phyloP scores from a whole-genome alignment of 2,329 filamentous ascomycete species.

The Kalaharituber pfeilii region DNA sequence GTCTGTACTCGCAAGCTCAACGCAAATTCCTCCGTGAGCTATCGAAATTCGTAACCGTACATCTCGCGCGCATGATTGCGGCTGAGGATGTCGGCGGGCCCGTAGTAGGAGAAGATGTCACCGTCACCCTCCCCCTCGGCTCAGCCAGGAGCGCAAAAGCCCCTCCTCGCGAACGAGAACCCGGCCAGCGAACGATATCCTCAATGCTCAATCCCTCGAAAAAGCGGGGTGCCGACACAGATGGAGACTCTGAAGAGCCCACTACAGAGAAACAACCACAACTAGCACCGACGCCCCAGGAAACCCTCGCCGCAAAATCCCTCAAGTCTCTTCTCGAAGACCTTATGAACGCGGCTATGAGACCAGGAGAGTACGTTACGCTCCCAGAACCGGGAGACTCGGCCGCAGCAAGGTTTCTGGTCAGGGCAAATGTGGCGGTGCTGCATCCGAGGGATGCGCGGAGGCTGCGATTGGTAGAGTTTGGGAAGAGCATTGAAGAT shows the following conservation, averaged over 20 bases:
- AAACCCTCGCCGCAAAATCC: not conserved
- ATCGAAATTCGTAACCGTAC: not conserved
- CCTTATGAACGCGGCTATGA: not conserved
- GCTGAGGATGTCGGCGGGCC: not conserved
- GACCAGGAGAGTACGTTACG: not conserved
- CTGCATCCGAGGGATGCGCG: constrained; percentile 1
- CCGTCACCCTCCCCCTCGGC: not conserved
- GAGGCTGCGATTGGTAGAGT: constrained; percentile 2
- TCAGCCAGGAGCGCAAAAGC: too few species aligned
- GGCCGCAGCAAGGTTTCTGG: constrained; percentile 1
- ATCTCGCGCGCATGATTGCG: not conserved
- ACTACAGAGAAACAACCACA: not conserved
- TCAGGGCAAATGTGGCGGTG: not conserved
- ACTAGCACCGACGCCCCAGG: not conserved
- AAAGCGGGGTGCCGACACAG: not conserved
- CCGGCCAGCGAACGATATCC: not conserved
- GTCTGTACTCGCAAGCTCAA: not conserved
- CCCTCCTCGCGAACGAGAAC: not conserved
- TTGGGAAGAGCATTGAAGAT: constrained; percentile 1
- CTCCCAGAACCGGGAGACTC: not conserved
- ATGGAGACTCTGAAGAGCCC: not conserved
- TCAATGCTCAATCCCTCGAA: not conserved
- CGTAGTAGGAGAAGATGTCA: not conserved
- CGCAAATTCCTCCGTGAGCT: not conserved
- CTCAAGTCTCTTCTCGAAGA: not conserved